Evolutionary conservation across 1,284 basidiomycete genomes (phyloP), one percentile per base, ranked within the genome.

Genomic region (Cryptococcus jaspeensis): DNA sequence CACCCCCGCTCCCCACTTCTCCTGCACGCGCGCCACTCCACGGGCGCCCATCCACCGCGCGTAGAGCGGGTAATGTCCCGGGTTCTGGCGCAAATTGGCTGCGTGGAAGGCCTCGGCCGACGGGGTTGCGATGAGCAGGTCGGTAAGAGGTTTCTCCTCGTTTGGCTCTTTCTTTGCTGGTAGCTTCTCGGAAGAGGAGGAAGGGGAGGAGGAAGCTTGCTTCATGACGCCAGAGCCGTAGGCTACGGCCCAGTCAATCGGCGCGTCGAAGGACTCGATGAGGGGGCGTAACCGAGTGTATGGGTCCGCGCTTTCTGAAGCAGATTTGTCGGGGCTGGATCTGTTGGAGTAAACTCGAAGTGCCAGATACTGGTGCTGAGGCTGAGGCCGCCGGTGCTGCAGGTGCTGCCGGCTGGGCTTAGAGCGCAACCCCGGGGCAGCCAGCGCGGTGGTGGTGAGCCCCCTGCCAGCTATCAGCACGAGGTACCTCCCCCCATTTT

Each of bases 41-140:
- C 82, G 82, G 1, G 59, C 55, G 0, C 95, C 95, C 1, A 95
- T 76, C 47, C 85, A 65, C n/a, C 93, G 83, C 35, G 91, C 86
- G 66, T 90, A 86, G 18, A 92, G 74, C 1, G 93, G 88, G 73
- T 99, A 99, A 77, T 99, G 95, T 3, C 82, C 79, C 0, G 94
- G 91, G 71, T 89, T 84, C 75, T 93, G 90, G 42, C 86, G 82
- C 84, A 98, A 87, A 75, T 99, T 99, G 75, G 92, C 89, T 35
- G 86, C 89, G 75, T 99, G 96, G 82, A 94, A 99, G 70, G 95
- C 91, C 20, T 83, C 83, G 0, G 95, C 83, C 67, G 95, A 90
- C 0, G 90, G 90, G 40, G 97, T 93, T 0, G 93, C 92, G 71
- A 99, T 88, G 75, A 99, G 85, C 69, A 99, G 94, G 78, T 99